These are phyloP conservation scores for Roridomyces roridus DNA, from an alignment of 768 basidiomycete species.

Conservation along the genomic window DNA sequence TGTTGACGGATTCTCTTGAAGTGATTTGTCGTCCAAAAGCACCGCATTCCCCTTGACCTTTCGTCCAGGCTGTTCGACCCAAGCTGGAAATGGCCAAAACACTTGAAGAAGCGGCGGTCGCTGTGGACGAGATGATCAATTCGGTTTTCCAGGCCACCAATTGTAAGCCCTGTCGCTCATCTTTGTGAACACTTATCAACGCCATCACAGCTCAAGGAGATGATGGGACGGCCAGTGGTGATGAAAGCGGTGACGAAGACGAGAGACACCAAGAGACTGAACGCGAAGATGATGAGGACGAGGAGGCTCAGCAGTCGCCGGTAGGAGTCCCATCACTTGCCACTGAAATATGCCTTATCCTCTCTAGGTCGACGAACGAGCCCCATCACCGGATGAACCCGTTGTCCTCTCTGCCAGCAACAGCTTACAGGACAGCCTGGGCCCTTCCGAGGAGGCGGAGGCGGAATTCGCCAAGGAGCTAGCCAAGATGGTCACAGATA, in stretches of 20 bases:
- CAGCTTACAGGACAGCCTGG: constrained; percentile 70
- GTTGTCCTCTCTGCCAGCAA: constrained; percentile 68
- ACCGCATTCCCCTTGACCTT: background rate
- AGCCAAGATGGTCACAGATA: constrained; percentile 92
- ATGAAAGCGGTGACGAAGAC: constrained; percentile 72
- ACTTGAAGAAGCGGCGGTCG: constrained; percentile 84
- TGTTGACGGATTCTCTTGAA: constrained; percentile 94
- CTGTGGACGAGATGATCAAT: constrained; percentile 90
- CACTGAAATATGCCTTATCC: background rate
- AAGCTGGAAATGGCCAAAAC: constrained; percentile 74
- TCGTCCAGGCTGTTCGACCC: constrained; percentile 79
- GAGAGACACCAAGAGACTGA: constrained; percentile 51
- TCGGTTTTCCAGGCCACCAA: constrained; percentile 65
- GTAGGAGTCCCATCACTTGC: constrained; percentile 41
- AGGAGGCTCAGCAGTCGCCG: constrained; percentile 57
- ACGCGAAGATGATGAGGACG: constrained; percentile 73
- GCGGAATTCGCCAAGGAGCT: constrained; percentile 95
- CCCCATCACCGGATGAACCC: constrained; percentile 84
- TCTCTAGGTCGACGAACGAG: constrained; percentile 64
- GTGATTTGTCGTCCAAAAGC: constrained; percentile 44
- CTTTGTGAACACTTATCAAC: constrained; percentile 18
- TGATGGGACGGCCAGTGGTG: constrained; percentile 58
- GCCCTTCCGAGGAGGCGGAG: constrained; percentile 88
- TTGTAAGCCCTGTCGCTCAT: constrained; percentile 44
- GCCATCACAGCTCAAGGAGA: constrained; percentile 27